Base-by-base conservation (phyloP, 164 flowering plant genomes). In the Vitis labrusca region DNA sequence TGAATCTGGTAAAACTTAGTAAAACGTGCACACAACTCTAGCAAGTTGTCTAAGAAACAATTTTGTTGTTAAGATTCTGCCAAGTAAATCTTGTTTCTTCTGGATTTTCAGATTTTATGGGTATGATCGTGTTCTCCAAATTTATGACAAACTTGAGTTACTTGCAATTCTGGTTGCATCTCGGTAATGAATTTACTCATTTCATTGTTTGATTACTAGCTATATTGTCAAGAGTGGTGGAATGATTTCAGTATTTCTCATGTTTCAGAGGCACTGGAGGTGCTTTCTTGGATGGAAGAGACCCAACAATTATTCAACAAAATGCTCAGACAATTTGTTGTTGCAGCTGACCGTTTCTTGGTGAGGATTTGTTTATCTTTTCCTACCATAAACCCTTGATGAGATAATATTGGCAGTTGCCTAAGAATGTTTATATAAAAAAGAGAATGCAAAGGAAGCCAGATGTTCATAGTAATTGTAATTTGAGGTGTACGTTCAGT, bases 1-100 rank as follows among this genome's bases (percentile, higher is more conserved):
- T 32, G 72, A 75, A 59, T 71, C 88, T 73, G 91, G 96, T 91
- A 71, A 63, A 37, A 27, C 23, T 55, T 15, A n/a, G 16, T 50
- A 17, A 37, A 37, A 37, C 44, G 7, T 0, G 44, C 44, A 37
- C 44, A 37, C 44, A 37, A 37, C 44, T 37, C 44, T 37, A 37
- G 65, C 9, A n/a, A 62, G 13, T 47, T 62, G 56, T 23, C 56
- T 3, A 6, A 37, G 44, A 37, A 37, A 37, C 7, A 6, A 37
- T 37, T 3, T 16, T 17, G 55, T 23, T 19, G 8, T 10, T 30
- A 15, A 64, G 67, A 27, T 49, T 16, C 48, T 8, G 56, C n/a
- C 27, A 49, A 10, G 12, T 37, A 58, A 9, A 8, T 11, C 56
- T 23, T 52, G 32, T 52, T 37, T 52, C 13, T 19, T 60, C 16